These are phyloP conservation scores for Paramecium caudatum DNA, from an alignment of 73 alveolate genomes.

Conservation along the genomic window DNA sequence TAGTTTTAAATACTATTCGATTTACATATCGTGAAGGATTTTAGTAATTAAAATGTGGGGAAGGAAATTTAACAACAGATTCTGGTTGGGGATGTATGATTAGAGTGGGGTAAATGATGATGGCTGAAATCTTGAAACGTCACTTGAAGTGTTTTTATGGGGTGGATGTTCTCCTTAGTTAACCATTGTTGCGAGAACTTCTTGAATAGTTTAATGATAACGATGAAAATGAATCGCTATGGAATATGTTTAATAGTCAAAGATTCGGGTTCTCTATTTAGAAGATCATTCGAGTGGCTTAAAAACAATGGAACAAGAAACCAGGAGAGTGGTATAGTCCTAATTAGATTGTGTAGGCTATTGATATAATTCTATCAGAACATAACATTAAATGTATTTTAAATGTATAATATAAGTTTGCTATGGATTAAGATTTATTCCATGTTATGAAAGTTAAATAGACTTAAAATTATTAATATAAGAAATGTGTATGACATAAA, in stretches of 20 bases:
- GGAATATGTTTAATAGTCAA: not conserved
- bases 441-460: conserved; percentile 21
- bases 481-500: conserved; percentile 17
- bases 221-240: not conserved
- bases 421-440: not conserved
- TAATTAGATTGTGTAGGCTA: conserved; percentile 28
- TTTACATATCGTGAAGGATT: conserved; percentile 79
- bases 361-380: not conserved
- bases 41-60: not conserved
- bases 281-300: conserved; percentile 29
- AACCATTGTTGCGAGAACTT: not conserved
- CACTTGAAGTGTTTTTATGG: conserved; percentile 56
- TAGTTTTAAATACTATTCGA: conserved; percentile 60
- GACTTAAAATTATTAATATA: not conserved
- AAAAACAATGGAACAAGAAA: not conserved
- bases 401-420: not conserved
- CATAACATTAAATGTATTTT: not conserved
- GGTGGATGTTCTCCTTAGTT: not conserved
- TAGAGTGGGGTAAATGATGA: conserved; percentile 83
- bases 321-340: conserved; percentile 72
- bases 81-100: conserved; percentile 88
- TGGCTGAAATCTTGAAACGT: conserved; percentile 77
- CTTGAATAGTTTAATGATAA: not conserved
- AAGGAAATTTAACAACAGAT: conserved; percentile 71
- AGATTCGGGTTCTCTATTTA: conserved; percentile 2